A percentile compares a stretch with the other conserved stretches of the same genome.
phyloP scores from a whole-genome alignment of 1,284 basidiomycete genomes.

The Kwoniella shivajii region DNA sequence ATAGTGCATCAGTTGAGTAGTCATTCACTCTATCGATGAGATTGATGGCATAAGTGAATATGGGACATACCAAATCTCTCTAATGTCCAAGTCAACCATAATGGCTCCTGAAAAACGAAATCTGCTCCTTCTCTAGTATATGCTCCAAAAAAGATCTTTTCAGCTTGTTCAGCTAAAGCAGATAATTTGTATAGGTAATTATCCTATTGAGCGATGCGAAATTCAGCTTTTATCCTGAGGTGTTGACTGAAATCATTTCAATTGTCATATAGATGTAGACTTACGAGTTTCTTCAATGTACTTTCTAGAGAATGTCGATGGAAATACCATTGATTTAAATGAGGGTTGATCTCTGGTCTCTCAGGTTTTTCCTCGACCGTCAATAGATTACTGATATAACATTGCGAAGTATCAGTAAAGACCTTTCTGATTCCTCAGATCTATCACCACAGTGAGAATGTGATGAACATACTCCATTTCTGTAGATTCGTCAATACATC shows the following conservation, averaged over 20 bases:
- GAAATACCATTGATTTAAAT: slow-evolving; percentile 25
- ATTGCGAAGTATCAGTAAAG: neutral
- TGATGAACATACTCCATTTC: slow-evolving; percentile 26
- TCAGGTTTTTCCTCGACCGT: slow-evolving; percentile 32
- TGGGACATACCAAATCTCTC: slow-evolving; percentile 43
- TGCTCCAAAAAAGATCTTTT: slow-evolving; percentile 46
- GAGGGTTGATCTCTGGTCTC: slow-evolving; percentile 33
- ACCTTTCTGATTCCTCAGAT: neutral
- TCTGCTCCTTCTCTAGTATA: slow-evolving; percentile 29
- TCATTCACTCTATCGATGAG: too few species aligned
- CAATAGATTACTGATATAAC: slow-evolving; percentile 37
- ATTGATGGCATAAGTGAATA: neutral
- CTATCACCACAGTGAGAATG: neutral
- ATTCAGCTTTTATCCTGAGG: too few species aligned
- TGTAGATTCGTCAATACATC: slow-evolving; percentile 34
- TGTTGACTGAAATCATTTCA: neutral
- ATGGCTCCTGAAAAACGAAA: slow-evolving; percentile 40
- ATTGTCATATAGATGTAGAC: neutral
- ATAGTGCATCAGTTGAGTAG: too few species aligned
- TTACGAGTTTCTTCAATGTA: slow-evolving; percentile 41
- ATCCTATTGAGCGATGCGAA: slow-evolving; percentile 32
- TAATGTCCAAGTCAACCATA: slow-evolving; percentile 51
- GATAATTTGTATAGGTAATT: slow-evolving; percentile 38
- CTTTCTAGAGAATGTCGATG: slow-evolving; percentile 23
- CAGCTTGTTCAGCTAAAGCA: slow-evolving; percentile 42